Evolutionary conservation across 192 early-diverging fungal genomes (phyloP), one percentile per base, ranked within the genome.

Genomic region (Dispira simplex): DNA sequence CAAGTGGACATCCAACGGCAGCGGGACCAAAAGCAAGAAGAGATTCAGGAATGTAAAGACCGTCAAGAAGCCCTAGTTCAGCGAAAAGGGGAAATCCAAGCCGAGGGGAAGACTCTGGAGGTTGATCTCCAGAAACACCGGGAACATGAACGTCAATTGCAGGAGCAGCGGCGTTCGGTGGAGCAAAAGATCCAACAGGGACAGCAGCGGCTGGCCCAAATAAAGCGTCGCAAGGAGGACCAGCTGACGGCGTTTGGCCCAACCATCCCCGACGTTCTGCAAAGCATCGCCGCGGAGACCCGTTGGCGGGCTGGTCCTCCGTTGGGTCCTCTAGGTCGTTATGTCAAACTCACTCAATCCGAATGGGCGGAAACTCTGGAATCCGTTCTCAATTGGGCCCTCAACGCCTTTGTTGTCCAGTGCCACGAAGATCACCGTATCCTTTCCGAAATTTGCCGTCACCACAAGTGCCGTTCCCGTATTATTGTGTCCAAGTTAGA

Each of bases 331-430:
- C 70, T 91, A 14, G 89, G 89, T n/a, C 68, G 64, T 28, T 77
- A 76, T 59, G 66, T 91, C 46, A 80, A 79, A 48, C 67, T 91
- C 21, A 71, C 67, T 39, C 63, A 82, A 20, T 75, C 75, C 6
- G 66, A 77, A 49, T 89, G 82, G 74, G 75, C 81, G 1, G 68
- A 69, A 3, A 69, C 81, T 0, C 67, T 91, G 16, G 89, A 91
- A 62, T 78, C 81, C 8, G 71, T 81, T 9, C 67, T 91, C 20
- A 81, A 84, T 60, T 68, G 69, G 39, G 45, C 69, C 14, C 70
- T 91, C 57, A 84, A 82, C 47, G 71, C 84, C 5, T 89, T 91
- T 70, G 72, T 84, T 12, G 87, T 89, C 25, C 77, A 81, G n/a
- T 75, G 73, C 49, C 79, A 88, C 63, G 72, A 76, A 6, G 89